Evolutionary conservation across 192 early-diverging fungal species (phyloP).

Genomic region (Linnemannia elongata): DNA sequence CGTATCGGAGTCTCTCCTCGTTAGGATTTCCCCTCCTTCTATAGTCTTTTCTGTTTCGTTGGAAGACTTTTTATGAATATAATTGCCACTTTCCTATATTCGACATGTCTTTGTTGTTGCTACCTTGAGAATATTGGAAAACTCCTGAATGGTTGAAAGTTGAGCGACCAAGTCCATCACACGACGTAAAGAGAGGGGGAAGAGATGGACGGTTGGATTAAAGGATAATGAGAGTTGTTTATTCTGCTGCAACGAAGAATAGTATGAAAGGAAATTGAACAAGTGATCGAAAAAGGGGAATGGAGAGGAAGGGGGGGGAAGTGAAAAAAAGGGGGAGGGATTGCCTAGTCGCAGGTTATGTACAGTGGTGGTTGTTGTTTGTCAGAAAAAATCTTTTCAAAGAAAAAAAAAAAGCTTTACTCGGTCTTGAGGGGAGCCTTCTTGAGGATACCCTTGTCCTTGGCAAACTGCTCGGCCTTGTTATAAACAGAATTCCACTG

Average conservation of each 20-base stretch:
- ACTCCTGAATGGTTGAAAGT: too few relatives aligned
- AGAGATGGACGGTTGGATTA: not conserved
- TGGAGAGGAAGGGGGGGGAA: not conserved
- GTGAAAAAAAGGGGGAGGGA: not conserved
- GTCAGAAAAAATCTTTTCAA: too few relatives aligned
- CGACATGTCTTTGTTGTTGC: too few relatives aligned
- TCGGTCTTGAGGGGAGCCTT: constrained; percentile 31
- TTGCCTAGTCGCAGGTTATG: not conserved
- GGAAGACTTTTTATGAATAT: not conserved
- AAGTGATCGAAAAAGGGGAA: not conserved
- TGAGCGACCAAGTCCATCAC: not conserved
- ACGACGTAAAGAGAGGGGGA: not conserved
- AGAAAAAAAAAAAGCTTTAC: constrained; percentile 7
- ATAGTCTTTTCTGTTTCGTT: not conserved
- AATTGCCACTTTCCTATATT: too few relatives aligned
- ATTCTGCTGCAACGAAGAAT: not conserved
- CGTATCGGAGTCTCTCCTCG: constrained; percentile 28
- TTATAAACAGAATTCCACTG: constrained; percentile 35
- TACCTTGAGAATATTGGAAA: too few relatives aligned
- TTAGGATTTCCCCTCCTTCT: not conserved
- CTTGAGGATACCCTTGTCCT: constrained; percentile 57
- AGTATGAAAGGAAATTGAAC: not conserved
- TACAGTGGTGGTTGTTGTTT: not conserved
- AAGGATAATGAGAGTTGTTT: not conserved
- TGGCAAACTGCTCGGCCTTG: constrained; percentile 52